phyloP scores from a whole-genome alignment of 2,329 filamentous ascomycete genomes.

The Sarocladiaceae sp. region DNA sequence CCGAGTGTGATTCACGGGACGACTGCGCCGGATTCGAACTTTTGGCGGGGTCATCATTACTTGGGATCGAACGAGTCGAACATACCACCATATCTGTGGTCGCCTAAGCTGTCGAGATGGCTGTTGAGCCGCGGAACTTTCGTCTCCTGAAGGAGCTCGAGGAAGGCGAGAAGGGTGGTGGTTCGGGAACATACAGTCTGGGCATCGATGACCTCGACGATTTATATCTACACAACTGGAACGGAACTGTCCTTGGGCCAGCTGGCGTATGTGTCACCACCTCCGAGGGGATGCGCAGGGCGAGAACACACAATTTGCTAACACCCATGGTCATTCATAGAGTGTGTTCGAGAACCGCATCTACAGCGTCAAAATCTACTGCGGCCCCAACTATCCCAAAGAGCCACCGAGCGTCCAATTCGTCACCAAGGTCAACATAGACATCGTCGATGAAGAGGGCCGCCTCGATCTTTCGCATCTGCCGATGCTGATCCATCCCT shows the following conservation, averaged over 20 bases:
- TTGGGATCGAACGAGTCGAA: background rate
- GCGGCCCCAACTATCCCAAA: slow-evolving; percentile 83
- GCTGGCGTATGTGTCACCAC: slow-evolving; percentile 68
- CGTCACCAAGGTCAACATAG: slow-evolving; percentile 91
- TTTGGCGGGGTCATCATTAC: slow-evolving; percentile 2
- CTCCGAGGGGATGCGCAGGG: background rate
- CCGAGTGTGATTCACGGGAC: too few species aligned
- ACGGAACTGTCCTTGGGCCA: slow-evolving; percentile 92
- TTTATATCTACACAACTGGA: slow-evolving; percentile 97
- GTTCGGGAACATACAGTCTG: slow-evolving; percentile 95
- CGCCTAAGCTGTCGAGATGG: slow-evolving; percentile 23
- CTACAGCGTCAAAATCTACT: slow-evolving; percentile 96
- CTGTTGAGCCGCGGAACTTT: slow-evolving; percentile 87
- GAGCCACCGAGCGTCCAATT: slow-evolving; percentile 85
- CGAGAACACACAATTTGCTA: background rate
- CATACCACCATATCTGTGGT: background rate
- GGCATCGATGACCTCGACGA: slow-evolving; percentile 92
- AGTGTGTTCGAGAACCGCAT: slow-evolving; percentile 98
- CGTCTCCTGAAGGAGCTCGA: slow-evolving; percentile 94
- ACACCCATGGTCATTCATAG: slow-evolving; percentile 36
- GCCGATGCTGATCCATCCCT: slow-evolving; percentile 61
- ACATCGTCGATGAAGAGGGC: slow-evolving; percentile 82
- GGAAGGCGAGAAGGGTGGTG: slow-evolving; percentile 96
- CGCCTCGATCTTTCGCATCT: slow-evolving; percentile 79
- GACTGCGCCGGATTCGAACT: too few species aligned